A percentile compares a stretch with the other conserved stretches of the same genome.
These are phyloP conservation scores for Fusarium sp. DNA, from an alignment of 2,329 filamentous ascomycete genomes.

Conservation along the genomic window DNA sequence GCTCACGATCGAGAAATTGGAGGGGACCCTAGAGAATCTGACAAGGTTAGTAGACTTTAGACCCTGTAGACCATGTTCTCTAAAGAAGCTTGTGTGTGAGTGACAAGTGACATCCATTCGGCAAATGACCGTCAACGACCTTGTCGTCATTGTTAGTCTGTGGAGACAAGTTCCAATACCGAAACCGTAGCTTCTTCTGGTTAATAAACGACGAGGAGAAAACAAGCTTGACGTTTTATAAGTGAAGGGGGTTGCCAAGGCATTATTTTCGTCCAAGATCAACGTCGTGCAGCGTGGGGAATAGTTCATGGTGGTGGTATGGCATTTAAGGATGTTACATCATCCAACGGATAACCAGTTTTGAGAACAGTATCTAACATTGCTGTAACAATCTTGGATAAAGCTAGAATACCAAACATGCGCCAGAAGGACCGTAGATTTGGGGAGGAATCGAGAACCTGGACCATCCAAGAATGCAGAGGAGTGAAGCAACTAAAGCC, in stretches of 20 bases:
- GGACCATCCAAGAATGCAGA: too few relatives aligned
- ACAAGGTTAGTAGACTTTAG: constrained; percentile 12
- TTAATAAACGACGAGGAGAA: constrained; percentile 1
- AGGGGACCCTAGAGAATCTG: constrained; percentile 18
- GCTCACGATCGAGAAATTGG: constrained; percentile 21
- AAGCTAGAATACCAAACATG: too few relatives aligned
- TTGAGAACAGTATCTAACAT: background rate
- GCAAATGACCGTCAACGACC: constrained; percentile 4
- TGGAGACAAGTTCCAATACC: background rate
- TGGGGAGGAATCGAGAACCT: too few relatives aligned
- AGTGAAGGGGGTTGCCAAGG: constrained; percentile 13
- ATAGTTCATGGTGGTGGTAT: constrained; percentile 5
- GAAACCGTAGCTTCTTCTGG: constrained; percentile 1
- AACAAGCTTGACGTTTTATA: constrained; percentile 28
- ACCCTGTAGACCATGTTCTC: background rate
- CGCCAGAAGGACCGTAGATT: too few relatives aligned
- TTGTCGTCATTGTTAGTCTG: constrained; percentile 32
- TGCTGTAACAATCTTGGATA: background rate
- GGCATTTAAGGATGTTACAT: constrained; percentile 19
- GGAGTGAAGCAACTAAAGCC: too few relatives aligned
- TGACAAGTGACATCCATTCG: background rate
- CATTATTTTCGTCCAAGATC: constrained; percentile 2
- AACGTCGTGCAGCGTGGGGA: constrained; percentile 41
- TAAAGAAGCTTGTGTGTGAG: background rate
- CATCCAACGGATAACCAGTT: constrained; percentile 12